phyloP scores from a whole-genome alignment of 495 filamentous ascomycete species.

The Podospora fimiseda region DNA sequence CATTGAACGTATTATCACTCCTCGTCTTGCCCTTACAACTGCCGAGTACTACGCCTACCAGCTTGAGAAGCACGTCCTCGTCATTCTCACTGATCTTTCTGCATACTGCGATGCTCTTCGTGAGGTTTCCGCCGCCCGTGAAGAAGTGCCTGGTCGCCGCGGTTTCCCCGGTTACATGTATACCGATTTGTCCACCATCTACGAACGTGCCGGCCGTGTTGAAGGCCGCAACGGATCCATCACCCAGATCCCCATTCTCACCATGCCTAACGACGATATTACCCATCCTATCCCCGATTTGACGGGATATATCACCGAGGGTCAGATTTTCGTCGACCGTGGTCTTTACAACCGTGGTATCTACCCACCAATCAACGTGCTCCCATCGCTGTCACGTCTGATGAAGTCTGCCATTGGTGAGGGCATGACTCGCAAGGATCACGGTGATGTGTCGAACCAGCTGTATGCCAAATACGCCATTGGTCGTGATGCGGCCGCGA shows the following conservation, averaged over 20 bases:
- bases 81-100: constrained; percentile 96
- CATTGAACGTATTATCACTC: constrained; percentile 99
- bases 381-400: constrained; percentile 95
- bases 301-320: constrained; percentile 98
- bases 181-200: constrained; percentile 99
- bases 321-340: constrained; percentile 96
- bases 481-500: constrained; percentile 92
- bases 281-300: constrained; percentile 98
- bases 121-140: constrained; percentile 93
- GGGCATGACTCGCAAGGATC: constrained; percentile 89
- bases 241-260: constrained; percentile 97
- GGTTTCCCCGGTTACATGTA: constrained; percentile 99
- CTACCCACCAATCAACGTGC: constrained; percentile 98
- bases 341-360: constrained; percentile 92
- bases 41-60: constrained; percentile 99
- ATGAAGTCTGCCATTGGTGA: constrained; percentile 99
- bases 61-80: constrained; percentile 97
- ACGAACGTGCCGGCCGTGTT: constrained; percentile 98
- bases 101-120: constrained; percentile 98
- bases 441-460: constrained; percentile 98
- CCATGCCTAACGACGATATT: constrained; percentile 99
- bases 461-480: constrained; percentile 99
- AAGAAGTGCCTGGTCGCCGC: constrained; percentile 99
- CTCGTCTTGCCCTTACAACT: constrained; percentile 94
- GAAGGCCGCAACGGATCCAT: constrained; percentile 96